Base-by-base conservation (phyloP, 306 rosid genomes). In the Crataegus laevigata region DNA sequence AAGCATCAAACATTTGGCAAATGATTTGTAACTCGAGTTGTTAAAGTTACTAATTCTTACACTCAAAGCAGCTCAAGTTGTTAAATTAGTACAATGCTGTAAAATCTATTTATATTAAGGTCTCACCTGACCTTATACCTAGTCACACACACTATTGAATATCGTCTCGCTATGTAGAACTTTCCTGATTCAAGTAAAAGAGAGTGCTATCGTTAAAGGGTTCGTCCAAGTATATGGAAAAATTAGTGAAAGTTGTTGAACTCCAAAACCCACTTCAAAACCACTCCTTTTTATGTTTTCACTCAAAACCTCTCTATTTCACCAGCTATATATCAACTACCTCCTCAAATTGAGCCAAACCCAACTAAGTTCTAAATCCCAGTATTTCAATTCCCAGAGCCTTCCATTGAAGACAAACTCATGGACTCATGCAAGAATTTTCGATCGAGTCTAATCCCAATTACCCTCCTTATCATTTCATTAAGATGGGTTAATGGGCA, bases 211-310 rank as follows among this genome's bases (percentile, higher is more conserved):
- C 17, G 30, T 57, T 24, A 68, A 38, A 36, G 60, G 34, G 42
- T 73, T 75, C 75, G n/a, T 73, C 69, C 58, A 66, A 22, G 45
- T 52, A 66, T 32, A 66, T 28, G 43, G 64, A 64, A 7, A 34
- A 60, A 62, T 72, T 54, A 66, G 91, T 73, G 77, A 71, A 58
- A 76, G 91, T 85, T 38, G 96, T 76, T 91, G 88, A 89, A 88
- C 96, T 75, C 81, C 91, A 73, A 78, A 45, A 73, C 52, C 76
- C 79, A 88, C 91, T 75, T 80, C 91, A 73, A 78, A 70, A 54
- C 85, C 70, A 74, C 82, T 80, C 18, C 25, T 26, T 6, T 59
- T 60, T 47, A 1, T 11, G 58, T 25, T 28, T 75, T n/a, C 73
- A 52, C 14, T 21, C 22, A 22, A 8, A 63, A 69, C 12, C 68